phyloP scores from a whole-genome alignment of 2,329 filamentous ascomycete genomes.

The Ophiostoma sp. region DNA sequence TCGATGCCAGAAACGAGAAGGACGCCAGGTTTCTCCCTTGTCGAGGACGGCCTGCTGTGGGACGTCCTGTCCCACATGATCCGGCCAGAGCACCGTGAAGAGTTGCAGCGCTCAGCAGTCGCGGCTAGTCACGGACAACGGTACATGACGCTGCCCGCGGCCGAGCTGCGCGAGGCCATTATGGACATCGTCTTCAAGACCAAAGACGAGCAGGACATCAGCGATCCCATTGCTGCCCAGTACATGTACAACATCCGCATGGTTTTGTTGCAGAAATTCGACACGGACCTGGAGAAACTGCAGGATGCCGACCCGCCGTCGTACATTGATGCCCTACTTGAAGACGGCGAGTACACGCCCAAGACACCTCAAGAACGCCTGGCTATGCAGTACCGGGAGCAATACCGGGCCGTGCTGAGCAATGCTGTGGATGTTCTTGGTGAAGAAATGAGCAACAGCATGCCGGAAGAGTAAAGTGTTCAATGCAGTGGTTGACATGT shows the following conservation, averaged over 20 bases:
- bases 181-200: conserved; percentile 34
- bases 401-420: conserved; percentile 51
- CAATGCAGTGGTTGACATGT: no score
- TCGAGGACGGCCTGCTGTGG: conserved; percentile 56
- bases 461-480: background rate
- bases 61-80: conserved; percentile 46
- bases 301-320: conserved; percentile 45
- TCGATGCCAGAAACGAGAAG: background rate
- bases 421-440: conserved; percentile 35
- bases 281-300: conserved; percentile 45
- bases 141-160: background rate
- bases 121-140: background rate
- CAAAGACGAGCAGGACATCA: background rate
- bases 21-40: conserved; percentile 28
- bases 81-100: conserved; percentile 34
- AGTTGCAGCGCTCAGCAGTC: conserved; percentile 25
- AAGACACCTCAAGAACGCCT: conserved; percentile 42
- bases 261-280: conserved; percentile 42
- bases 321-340: background rate
- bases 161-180: conserved; percentile 21
- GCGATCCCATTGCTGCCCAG: background rate
- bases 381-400: conserved; percentile 50
- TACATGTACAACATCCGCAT: conserved; percentile 33
- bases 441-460: background rate
- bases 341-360: background rate